phyloP scores from a whole-genome alignment of 148 eudicot genomes.

The Rhododendron kiyosumense region DNA sequence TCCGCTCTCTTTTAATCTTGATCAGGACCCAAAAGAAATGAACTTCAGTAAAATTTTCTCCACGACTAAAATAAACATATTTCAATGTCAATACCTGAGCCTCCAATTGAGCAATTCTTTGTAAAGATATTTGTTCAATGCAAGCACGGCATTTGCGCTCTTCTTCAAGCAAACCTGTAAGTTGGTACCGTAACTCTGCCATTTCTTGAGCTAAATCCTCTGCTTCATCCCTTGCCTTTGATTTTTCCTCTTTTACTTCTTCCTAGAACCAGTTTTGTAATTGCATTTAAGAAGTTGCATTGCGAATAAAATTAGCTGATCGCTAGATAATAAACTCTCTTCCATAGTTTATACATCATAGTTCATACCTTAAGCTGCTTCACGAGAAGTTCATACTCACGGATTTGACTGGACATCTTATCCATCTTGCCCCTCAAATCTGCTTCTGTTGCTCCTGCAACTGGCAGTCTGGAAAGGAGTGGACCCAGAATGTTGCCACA shows the following conservation, averaged over 20 bases:
- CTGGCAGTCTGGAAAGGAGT: conserved; percentile 27
- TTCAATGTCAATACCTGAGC: conserved; percentile 34
- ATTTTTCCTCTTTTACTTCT: conserved; percentile 53
- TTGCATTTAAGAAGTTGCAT: background rate
- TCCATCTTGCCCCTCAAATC: conserved; percentile 24
- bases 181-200: conserved; percentile 83
- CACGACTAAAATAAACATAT: background rate
- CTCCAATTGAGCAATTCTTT: conserved; percentile 75
- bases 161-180: conserved; percentile 68
- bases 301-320: background rate
- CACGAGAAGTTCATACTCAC: conserved; percentile 46
- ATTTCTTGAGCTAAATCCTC: conserved; percentile 89
- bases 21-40: conserved; percentile 4
- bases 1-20: conserved; percentile 29
- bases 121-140: conserved; percentile 69
- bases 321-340: background rate
- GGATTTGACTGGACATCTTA: conserved; percentile 29
- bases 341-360: background rate
- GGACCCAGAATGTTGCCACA: conserved; percentile 35
- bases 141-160: conserved; percentile 68
- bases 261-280: conserved; percentile 30
- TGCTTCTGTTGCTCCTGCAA: conserved; percentile 23
- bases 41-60: background rate
- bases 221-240: conserved; percentile 72
- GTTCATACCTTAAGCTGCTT: conserved; percentile 42